Base-by-base conservation (phyloP, 2,329 filamentous ascomycete species). In the Fusarium coffeatum region DNA sequence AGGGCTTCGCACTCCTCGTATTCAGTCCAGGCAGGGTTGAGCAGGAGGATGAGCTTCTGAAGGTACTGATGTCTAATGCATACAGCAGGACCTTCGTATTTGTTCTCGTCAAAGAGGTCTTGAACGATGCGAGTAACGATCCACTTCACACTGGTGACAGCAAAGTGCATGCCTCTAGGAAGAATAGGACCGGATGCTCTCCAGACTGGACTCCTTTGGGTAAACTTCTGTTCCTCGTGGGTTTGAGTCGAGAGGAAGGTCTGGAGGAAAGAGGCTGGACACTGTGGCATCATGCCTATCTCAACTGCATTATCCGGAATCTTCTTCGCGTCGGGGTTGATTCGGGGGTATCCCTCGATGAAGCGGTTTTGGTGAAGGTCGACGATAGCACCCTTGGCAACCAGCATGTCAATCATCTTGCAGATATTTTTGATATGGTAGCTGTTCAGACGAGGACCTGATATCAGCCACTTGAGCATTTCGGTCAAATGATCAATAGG, bases 331-430 rank as follows among this genome's bases (percentile, higher is more conserved):
- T 18, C 16, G 1, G 20, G 8, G 4, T 50, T 23, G 18, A 25
- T 16, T 20, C 12, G 11, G 8, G 22, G 48, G 42, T 8, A 6
- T 3, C 5, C 18, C 11, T 9, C 16, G 5, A 10, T 8, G 41
- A 69, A 69, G 3, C 59, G 49, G 40, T 55, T 40, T 9, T 68
- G 59, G 12, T 65, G 34, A 5, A 68, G 50, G 16, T 69, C 65
- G n/a, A 68, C 25, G 6, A 66, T 34, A n/a, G 46, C 37, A 3
- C 59, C 66, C 2, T 43, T 55, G 4, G 18, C 37, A 16, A 65
- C 65, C 0, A 60, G 11, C 12, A 56, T 47, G 3, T 34, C 41
- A 5, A 53, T 51, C 45, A 69, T 61, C 4, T 32, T 10, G 11
- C 34, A 51, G 10, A 23, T 27, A 8, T 59, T 12, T 2, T 4